Evolutionary conservation across 73 alveolate genomes (phyloP), one percentile per base, ranked within the genome.

Genomic region (Symbiodinium pilosum): DNA sequence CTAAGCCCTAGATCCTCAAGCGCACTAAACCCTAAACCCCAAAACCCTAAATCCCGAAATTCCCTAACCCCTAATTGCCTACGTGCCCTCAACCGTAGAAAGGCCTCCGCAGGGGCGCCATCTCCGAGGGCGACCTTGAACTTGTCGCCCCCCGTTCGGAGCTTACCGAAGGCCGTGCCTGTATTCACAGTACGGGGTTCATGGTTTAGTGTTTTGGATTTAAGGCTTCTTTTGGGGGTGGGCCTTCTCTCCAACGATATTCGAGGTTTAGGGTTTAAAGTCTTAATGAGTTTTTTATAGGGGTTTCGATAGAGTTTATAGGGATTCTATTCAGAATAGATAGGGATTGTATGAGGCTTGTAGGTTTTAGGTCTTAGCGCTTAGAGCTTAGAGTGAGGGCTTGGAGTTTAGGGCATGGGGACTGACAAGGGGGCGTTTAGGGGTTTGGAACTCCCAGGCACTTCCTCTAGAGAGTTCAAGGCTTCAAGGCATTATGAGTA

Each of bases 131-230:
- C 30, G 77, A 64, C 77, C 36, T n/a, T 71, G 56, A 92, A 71
- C 86, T 92, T 92, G 83, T 75, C 89, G 39, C 98, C 98, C 54
- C 98, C 98, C 32, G 98, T 92, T 30, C 98, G 98, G 36, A 92
- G 88, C 98, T 92, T 92, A 34, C 84, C 98, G 83, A 92, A 41
- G 52, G 98, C 98, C 12, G 84, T 83, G 43, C 98, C 95, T 88
- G 71, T 7, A 47, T 47, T 47, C 64, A 47, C 24, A 16, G 16
- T 47, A 11, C 16, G 16, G 64, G 64, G 64, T 7, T 47, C 16
- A 47, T 7, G 16, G 64, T 47, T 47, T 47, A 47, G 64, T 7
- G 64, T 47, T 47, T 47, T 7, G 16, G 64, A 16, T 11, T 47
- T 47, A 47, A 16, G 64, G 24, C 16, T 47, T 47, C 24, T 16